phyloP scores from a whole-genome alignment of 768 basidiomycete genomes.

The Boletus fagicola region DNA sequence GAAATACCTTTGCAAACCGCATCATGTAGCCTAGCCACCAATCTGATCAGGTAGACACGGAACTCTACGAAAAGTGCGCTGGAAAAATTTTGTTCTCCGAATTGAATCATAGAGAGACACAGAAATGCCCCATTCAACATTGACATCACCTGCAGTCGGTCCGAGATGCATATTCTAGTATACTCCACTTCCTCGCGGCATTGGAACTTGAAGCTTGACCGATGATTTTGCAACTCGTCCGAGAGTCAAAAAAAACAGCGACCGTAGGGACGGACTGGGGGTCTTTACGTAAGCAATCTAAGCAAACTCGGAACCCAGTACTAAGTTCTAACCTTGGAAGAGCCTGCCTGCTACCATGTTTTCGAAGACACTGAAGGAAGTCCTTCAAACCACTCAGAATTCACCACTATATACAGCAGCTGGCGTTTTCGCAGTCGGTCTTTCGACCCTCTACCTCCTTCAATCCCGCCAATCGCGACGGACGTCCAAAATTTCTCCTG shows the following conservation, averaged over 20 bases:
- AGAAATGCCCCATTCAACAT: neutral
- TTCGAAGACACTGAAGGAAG: constrained; percentile 5
- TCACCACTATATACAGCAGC: constrained; percentile 8
- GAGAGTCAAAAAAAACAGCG: neutral
- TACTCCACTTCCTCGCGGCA: neutral
- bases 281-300: constrained; percentile 5
- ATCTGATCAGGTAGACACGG: no score
- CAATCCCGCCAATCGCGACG: constrained; percentile 27
- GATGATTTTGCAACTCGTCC: neutral
- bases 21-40: neutral
- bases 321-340: neutral
- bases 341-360: constrained; percentile 2
- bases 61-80: no score
- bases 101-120: neutral
- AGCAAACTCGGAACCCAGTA: neutral
- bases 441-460: constrained; percentile 21
- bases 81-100: neutral
- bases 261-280: neutral
- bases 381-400: constrained; percentile 1
- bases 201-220: neutral
- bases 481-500: constrained; percentile 37
- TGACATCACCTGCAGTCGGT: neutral
- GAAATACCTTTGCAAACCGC: no score
- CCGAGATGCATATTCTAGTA: neutral
- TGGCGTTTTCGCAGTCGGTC: constrained; percentile 13